phyloP scores from a whole-genome alignment of 2,329 filamentous ascomycete genomes.

The Epichloe amarillans region DNA sequence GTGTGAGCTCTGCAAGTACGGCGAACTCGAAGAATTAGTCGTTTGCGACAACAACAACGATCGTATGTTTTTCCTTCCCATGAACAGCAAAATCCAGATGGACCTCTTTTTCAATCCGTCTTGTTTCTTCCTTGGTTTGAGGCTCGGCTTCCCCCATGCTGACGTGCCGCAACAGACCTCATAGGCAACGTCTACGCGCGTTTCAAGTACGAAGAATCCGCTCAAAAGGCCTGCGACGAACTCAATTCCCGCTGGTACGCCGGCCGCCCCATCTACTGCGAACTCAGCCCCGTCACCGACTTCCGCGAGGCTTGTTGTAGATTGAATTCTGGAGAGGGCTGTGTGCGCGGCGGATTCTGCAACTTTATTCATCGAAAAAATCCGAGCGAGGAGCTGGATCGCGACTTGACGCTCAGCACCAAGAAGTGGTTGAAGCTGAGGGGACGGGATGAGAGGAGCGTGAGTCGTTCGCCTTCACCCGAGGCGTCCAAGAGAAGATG shows the following conservation, averaged over 20 bases:
- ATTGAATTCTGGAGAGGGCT: slow-evolving; percentile 87
- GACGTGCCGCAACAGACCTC: slow-evolving; percentile 45
- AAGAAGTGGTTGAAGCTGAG: slow-evolving; percentile 92
- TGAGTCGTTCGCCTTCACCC: slow-evolving; percentile 70
- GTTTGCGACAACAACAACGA: slow-evolving; percentile 99
- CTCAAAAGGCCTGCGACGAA: slow-evolving; percentile 84
- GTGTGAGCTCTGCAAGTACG: slow-evolving; percentile 99
- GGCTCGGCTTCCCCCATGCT: slow-evolving; percentile 6
- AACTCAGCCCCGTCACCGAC: slow-evolving; percentile 91
- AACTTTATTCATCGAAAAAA: slow-evolving; percentile 99
- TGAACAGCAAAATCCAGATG: no score
- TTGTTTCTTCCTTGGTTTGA: no score
- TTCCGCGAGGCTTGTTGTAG: slow-evolving; percentile 96
- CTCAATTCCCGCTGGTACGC: slow-evolving; percentile 96
- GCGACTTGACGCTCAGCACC: slow-evolving; percentile 73
- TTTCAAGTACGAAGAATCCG: slow-evolving; percentile 98
- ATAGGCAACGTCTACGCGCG: slow-evolving; percentile 99
- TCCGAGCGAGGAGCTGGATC: slow-evolving; percentile 74
- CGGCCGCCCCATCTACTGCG: slow-evolving; percentile 93
- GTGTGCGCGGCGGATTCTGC: slow-evolving; percentile 91
- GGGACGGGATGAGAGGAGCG: slow-evolving; percentile 72
- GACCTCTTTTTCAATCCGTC: no score
- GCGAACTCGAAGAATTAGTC: slow-evolving; percentile 92
- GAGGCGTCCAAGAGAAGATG: slow-evolving; percentile 61
- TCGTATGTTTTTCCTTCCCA: slow-evolving; percentile 39